Conservation (phyloP, 1,284 basidiomycete species). For the Irpex sp. region DNA sequence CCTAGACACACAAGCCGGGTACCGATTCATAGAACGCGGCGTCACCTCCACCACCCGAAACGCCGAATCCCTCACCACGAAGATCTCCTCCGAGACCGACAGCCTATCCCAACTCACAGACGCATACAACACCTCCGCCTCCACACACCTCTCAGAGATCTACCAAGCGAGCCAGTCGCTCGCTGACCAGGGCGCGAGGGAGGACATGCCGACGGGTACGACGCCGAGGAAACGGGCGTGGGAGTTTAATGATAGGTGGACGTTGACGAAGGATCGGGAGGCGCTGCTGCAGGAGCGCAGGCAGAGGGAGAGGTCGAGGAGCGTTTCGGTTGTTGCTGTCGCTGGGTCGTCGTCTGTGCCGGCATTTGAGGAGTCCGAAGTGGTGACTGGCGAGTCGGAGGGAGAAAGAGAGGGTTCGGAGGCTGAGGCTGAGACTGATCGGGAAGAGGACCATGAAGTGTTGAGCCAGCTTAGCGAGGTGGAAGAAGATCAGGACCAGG, state of each 20-base stretch:
- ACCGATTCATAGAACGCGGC: conserved; percentile 44
- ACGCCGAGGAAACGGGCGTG: conserved; percentile 72
- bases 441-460: conserved; percentile 6
- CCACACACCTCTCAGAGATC: conserved; percentile 42
- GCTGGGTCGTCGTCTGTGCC: neutral
- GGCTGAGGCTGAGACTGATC: conserved; percentile 9
- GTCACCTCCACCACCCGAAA: conserved; percentile 48
- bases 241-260: conserved; percentile 67
- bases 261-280: conserved; percentile 59
- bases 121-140: conserved; percentile 36
- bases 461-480: conserved; percentile 5
- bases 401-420: too few relatives aligned
- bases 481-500: conserved; percentile 12
- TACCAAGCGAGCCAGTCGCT: conserved; percentile 48
- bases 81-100: conserved; percentile 40
- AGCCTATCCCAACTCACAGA: conserved; percentile 36
- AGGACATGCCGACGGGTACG: conserved; percentile 60
- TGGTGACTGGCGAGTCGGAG: conserved; percentile 10
- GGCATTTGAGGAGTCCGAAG: neutral
- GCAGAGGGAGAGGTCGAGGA: conserved; percentile 29
- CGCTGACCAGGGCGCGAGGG: conserved; percentile 54
- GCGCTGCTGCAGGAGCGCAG: conserved; percentile 51
- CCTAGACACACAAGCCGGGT: conserved; percentile 48
- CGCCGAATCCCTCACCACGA: conserved; percentile 42
- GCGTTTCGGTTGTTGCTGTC: conserved; percentile 24